phyloP scores from a whole-genome alignment of 345 rosid species.

The Murraya paniculata region DNA sequence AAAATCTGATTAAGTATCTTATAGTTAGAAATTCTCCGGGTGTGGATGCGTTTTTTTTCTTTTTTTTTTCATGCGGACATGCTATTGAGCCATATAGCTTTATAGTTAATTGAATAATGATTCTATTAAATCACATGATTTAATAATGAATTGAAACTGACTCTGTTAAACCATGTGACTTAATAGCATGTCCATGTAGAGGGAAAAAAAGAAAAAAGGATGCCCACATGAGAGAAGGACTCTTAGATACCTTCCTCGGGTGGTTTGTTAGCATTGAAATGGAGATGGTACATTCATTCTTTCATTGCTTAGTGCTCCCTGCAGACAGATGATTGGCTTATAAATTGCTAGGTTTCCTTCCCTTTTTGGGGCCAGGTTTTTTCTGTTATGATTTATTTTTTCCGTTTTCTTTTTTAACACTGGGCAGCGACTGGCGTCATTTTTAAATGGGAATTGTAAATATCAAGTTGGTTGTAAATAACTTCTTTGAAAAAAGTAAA shows the following conservation, averaged over 20 bases:
- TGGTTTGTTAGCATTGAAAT: background rate
- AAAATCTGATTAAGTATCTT: background rate
- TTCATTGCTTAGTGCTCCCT: background rate
- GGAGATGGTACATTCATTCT: background rate
- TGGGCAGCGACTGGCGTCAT: background rate
- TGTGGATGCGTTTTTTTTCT: too few species aligned
- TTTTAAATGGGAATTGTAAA: background rate
- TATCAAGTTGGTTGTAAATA: background rate
- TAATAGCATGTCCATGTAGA: too few species aligned
- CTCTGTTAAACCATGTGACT: too few species aligned
- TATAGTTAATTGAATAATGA: too few species aligned
- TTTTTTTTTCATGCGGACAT: too few species aligned
- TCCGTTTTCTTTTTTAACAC: background rate
- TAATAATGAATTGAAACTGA: too few species aligned
- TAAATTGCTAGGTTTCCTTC: background rate
- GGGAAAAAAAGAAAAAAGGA: too few species aligned
- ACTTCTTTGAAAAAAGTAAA: background rate
- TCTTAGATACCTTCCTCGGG: background rate
- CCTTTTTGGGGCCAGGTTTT: background rate
- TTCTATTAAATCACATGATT: too few species aligned
- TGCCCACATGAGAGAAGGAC: too few species aligned
- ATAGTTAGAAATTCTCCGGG: too few species aligned
- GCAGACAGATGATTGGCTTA: background rate
- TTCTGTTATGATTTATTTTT: background rate
- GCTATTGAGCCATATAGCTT: too few species aligned